Base-by-base conservation (phyloP, 352 stramenopile genomes). In the Phytopythium mirpurense region DNA sequence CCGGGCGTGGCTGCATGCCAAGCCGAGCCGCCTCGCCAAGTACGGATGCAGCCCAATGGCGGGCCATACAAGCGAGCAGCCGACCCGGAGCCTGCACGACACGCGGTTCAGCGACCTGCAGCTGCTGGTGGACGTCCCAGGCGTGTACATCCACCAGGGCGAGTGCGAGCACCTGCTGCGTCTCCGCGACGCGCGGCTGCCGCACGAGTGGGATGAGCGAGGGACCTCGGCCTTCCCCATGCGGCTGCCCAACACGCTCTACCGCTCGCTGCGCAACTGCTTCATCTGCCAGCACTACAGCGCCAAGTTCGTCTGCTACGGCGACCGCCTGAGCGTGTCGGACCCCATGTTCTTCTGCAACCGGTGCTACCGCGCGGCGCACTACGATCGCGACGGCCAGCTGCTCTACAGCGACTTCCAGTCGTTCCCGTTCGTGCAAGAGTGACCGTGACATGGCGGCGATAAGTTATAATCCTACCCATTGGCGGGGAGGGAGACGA, bases 321-420 rank as follows among this genome's bases (percentile, higher is more conserved):
- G 75, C 18, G 81, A 91, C 60, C 65, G 65, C n/a, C 55, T 91
- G 38, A 70, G 63, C 29, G 67, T 75, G 31, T 62, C 78, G 8
- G 78, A 88, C 45, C 81, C 81, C 18, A 91, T 89, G 81, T 86
- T 91, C 34, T 89, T 77, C 62, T 91, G 78, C 57, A 63, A 88
- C 27, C 75, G 78, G 21, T 91, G 81, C 63, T 91, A 88, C 48
- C 74, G 68, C 24, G 58, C 67, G 4, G 78, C 81, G 36, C 81
- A 91, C 54, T 89, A 86, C 40, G 70, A 84, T 26, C 24, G 40
- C 10, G 56, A 81, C 7, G 77, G 74, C 16, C 68, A 74, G 11
- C 56, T 89, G 41, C 38, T 88, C 2, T 91, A 83, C 59, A 56
- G 70, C 23, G 81, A 91, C 54, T 90, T 89, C 40, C 67, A 87